Evolutionary conservation across 2,329 filamentous ascomycete genomes (phyloP).

Genomic region (Davidsoniella neocaledoniae): DNA sequence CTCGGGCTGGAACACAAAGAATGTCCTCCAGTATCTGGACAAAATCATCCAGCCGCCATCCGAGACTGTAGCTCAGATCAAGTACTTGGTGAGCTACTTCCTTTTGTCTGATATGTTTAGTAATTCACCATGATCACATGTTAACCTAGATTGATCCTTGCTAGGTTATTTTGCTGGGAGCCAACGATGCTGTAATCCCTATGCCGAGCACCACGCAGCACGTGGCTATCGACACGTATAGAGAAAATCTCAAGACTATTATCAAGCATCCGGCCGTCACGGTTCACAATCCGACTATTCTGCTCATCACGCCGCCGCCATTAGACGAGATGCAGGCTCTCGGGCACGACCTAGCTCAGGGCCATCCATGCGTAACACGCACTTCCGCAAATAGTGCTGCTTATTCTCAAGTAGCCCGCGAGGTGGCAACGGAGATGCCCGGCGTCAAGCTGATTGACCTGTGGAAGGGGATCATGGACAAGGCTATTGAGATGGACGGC

Average conservation of each 20-base stretch:
- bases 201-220: constrained; percentile 50
- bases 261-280: constrained; percentile 52
- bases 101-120: neutral
- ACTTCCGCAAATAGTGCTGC: constrained; percentile 32
- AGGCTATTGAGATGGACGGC: constrained; percentile 38
- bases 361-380: constrained; percentile 27
- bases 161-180: constrained; percentile 66
- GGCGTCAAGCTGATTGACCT: constrained; percentile 61
- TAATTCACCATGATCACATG: neutral
- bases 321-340: constrained; percentile 57
- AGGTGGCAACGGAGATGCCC: constrained; percentile 50
- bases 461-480: constrained; percentile 60
- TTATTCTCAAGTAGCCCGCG: constrained; percentile 44
- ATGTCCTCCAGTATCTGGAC: constrained; percentile 53
- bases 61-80: constrained; percentile 38
- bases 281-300: constrained; percentile 53
- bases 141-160: neutral
- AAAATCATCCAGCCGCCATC: constrained; percentile 53
- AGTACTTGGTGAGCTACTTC: constrained; percentile 42
- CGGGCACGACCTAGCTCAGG: constrained; percentile 28
- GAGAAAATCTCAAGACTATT: constrained; percentile 53
- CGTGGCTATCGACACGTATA: constrained; percentile 60
- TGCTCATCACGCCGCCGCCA: constrained; percentile 71
- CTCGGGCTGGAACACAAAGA: constrained; percentile 67
- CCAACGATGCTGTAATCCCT: constrained; percentile 70